A percentile compares a stretch with the other conserved stretches of the same genome.
phyloP scores from a whole-genome alignment of 202 grass and related monocot species.

The Carex sylvatica region DNA sequence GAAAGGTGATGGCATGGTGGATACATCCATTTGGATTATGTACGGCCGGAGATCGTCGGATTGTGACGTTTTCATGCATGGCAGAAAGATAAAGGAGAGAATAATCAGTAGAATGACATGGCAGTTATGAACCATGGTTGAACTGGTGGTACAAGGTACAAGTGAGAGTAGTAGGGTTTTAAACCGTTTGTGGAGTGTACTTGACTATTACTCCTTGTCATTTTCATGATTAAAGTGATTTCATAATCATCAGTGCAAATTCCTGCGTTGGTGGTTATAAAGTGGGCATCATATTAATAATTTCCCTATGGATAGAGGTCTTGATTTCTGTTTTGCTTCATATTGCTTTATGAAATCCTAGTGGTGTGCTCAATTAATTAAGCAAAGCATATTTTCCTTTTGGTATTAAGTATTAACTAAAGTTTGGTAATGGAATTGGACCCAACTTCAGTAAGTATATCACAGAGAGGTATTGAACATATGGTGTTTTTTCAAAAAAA shows the following conservation, averaged over 20 bases:
- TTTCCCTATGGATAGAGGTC: background rate
- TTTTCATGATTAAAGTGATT: slow-evolving; percentile 17
- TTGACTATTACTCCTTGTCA: slow-evolving; percentile 18
- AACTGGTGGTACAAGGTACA: background rate
- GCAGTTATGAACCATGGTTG: background rate
- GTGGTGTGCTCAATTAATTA: background rate
- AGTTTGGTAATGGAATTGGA: background rate
- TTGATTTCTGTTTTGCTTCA: background rate
- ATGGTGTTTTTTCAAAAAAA: background rate
- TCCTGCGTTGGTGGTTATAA: background rate
- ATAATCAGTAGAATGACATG: slow-evolving; percentile 4
- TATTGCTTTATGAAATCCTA: background rate
- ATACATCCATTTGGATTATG: slow-evolving; percentile 70
- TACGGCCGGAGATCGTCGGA: slow-evolving; percentile 31
- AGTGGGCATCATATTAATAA: background rate
- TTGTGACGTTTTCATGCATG: background rate
- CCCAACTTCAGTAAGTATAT: background rate
- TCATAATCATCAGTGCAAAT: slow-evolving; percentile 1
- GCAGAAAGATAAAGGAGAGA: background rate
- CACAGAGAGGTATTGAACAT: background rate
- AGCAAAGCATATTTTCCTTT: background rate
- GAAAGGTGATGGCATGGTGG: slow-evolving; percentile 61
- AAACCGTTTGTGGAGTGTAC: slow-evolving; percentile 4
- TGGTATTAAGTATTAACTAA: background rate
- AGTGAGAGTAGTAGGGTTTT: background rate